Percentiles rank a stretch among this genome's conserved stretches.
Evolutionary conservation across 2,329 filamentous ascomycete species (phyloP).

Genomic region (Cladosporium sp.): DNA sequence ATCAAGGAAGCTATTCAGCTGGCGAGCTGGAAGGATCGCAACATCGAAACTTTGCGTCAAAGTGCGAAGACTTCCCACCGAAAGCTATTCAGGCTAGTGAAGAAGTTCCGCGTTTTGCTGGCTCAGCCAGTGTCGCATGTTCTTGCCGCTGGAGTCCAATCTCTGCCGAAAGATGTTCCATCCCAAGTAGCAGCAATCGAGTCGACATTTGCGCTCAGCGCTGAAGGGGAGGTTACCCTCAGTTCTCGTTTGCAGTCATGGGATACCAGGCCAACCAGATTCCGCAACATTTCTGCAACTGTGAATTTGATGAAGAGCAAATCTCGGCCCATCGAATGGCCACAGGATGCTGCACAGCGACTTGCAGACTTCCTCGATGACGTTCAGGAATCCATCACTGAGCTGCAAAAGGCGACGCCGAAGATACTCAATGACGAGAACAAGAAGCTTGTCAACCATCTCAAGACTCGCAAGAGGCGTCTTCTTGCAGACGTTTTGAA

Average conservation of each 20-base stretch:
- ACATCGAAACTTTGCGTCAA: slow-evolving; percentile 81
- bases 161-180: slow-evolving; percentile 3
- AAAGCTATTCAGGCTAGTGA: slow-evolving; percentile 85
- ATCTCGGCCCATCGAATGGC: neutral
- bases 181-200: neutral
- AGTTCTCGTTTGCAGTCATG: slow-evolving; percentile 26
- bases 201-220: neutral
- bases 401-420: slow-evolving; percentile 81
- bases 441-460: slow-evolving; percentile 75
- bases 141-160: slow-evolving; percentile 25
- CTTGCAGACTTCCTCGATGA: slow-evolving; percentile 66
- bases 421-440: slow-evolving; percentile 79
- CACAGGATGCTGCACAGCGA: slow-evolving; percentile 31
- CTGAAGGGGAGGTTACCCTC: neutral
- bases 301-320: slow-evolving; percentile 62
- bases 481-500: slow-evolving; percentile 86
- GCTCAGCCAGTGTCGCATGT: slow-evolving; percentile 69
- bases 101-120: slow-evolving; percentile 80
- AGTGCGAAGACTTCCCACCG: slow-evolving; percentile 86
- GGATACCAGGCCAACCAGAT: slow-evolving; percentile 54
- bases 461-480: slow-evolving; percentile 86
- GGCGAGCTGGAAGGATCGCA: slow-evolving; percentile 97
- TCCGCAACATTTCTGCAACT: slow-evolving; percentile 67
- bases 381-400: slow-evolving; percentile 62
- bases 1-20: slow-evolving; percentile 91